phyloP scores from a whole-genome alignment of 2,329 filamentous ascomycete species.

The Talaromyces sp. region DNA sequence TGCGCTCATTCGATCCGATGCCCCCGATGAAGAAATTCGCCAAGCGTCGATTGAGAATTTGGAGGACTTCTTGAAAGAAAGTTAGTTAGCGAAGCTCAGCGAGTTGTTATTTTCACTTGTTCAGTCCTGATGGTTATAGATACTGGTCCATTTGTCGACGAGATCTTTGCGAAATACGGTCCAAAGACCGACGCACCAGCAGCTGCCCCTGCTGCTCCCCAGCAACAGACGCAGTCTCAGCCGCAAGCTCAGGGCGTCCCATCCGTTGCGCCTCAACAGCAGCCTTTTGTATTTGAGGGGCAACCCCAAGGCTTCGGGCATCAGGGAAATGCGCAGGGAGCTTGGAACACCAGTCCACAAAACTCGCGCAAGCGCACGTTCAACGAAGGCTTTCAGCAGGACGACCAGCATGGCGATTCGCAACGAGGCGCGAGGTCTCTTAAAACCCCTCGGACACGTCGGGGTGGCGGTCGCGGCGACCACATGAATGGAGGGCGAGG shows the following conservation, averaged over 20 bases:
- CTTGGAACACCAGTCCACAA: constrained; percentile 18
- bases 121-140: constrained; percentile 30
- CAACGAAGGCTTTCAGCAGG: constrained; percentile 46
- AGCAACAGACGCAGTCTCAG: constrained; percentile 14
- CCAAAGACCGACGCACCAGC: constrained; percentile 36
- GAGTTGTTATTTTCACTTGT: not conserved
- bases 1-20: constrained; percentile 54
- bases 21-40: constrained; percentile 50
- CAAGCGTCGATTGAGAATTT: constrained; percentile 52
- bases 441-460: constrained; percentile 41
- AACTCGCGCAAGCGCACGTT: constrained; percentile 50
- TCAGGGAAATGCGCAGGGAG: constrained; percentile 17
- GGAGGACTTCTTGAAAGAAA: constrained; percentile 54
- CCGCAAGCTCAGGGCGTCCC: constrained; percentile 14
- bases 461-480: constrained; percentile 38
- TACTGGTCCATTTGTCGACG: constrained; percentile 51
- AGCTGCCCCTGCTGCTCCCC: not conserved
- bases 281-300: constrained; percentile 11
- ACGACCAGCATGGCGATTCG: constrained; percentile 38
- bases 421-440: constrained; percentile 42
- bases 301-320: constrained; percentile 17
- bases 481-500: constrained; percentile 28
- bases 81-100: constrained; percentile 28
- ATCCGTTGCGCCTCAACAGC: constrained; percentile 10
- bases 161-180: constrained; percentile 50